Evolutionary conservation across 345 rosid genomes (phyloP), one percentile per base, ranked within the genome.

Genomic region (Tarenaya hassleriana): DNA sequence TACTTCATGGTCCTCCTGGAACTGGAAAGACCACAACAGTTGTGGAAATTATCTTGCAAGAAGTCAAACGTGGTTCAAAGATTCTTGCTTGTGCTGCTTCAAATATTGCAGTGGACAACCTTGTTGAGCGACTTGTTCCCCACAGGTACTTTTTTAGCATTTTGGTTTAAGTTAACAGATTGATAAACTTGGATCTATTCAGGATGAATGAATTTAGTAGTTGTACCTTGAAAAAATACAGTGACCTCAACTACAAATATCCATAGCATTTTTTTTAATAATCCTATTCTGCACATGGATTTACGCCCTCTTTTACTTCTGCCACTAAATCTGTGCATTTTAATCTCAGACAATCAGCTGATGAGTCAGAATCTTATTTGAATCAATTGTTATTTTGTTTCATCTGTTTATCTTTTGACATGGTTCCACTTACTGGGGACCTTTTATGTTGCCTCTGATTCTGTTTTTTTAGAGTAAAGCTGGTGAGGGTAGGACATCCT

Each of bases 1-100:
- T 92, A 67, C 70, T 92, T 52, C 98, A 88, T 60, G 98, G 98
- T 12, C 98, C 98, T 69, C 98, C 98, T 71, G 98, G 98, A 62
- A 92, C 98, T 50, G 97, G 98, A 15, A 88, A 92, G 82, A 92
- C 94, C n/a, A 88, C 97, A 6, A 79, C 98, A 1, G 98, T 92
- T 7, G 90, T 92, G 43, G 98, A 92, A 70, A 83, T 92, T 18
- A 72, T 92, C 62, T 73, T 88, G 32, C 97, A 92, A 75, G 95
- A 88, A 79, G 97, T 88, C 43, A 88, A 92, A 57, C 79, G 82
- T 43, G 97, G 97, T 54, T 78, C 88, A n/a, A 92, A 85, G 75
- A 81, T 92, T 62, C 94, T 92, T 56, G 98, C 95, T 12, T 92
- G 97, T 65, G 95, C 95, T 41, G 95, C 98, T 76, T 88, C 98